Base-by-base conservation (phyloP, 345 rosid species). In the Populus deltoides region DNA sequence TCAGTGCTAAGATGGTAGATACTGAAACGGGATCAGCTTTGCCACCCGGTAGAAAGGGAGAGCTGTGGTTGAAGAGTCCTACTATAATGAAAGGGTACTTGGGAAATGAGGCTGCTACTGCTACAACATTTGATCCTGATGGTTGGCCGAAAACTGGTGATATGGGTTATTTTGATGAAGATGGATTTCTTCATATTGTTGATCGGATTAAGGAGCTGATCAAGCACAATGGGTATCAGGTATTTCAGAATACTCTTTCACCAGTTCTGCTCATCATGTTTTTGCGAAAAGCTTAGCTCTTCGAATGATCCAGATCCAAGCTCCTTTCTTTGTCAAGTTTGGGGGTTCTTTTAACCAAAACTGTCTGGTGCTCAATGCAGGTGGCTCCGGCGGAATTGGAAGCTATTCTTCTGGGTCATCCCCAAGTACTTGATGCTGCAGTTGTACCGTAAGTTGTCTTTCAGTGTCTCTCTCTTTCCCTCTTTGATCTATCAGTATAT, bases 91-190 rank as follows among this genome's bases (percentile, higher is more conserved):
- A 77, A 70, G 90, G 90, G 41, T 85, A 91, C 70, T 81, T 90
- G 68, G 38, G 78, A 70, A 88, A 86, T 15, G 80, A 83, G 73
- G 89, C 86, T 70, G 93, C 92, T 27, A 87, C 95, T 0, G 78
- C 82, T 7, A 87, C 83, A 1, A 85, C 87, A 1, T 15, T 91
- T 36, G 82, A 77, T 72, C 38, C 79, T 6, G 90, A 86, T 9
- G 92, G 93, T 29, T 91, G 95, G 93, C 76, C 90, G 62, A 88
- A 68, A 80, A 88, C 93, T 17, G 95, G 92, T 29, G 93, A 91
- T 82, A 90, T 88, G 5, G 80, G 92, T 74, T 91, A 86, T 73
- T 81, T 91, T 72, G 85, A 91, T 61, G 86, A 81, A 29, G 86
- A 86, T 67, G 95, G 92, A 22, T 88, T 77, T 73, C 78, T 88